Percentiles rank a stretch among this genome's conserved stretches.
These are phyloP conservation scores for Neltuma alba DNA, from an alignment of 306 rosid species.

Conservation along the genomic window DNA sequence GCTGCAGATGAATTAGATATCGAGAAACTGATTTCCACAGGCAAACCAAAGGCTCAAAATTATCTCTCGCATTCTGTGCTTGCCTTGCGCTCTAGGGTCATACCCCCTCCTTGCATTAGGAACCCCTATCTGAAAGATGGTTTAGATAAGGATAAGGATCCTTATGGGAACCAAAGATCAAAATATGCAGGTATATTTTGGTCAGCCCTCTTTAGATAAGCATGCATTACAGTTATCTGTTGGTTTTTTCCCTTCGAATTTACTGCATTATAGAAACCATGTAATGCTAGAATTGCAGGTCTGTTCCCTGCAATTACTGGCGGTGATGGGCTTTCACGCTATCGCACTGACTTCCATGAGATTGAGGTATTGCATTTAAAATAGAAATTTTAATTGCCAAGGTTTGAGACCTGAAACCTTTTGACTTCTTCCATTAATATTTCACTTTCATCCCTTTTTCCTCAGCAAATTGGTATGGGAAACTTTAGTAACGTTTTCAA, in stretches of 20 bases:
- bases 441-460: slow-evolving; percentile 20
- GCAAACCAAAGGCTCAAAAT: slow-evolving; percentile 46
- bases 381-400: not conserved
- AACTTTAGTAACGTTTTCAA: slow-evolving; percentile 81
- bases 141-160: slow-evolving; percentile 59
- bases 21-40: slow-evolving; percentile 43
- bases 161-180: slow-evolving; percentile 77
- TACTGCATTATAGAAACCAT: slow-evolving; percentile 7
- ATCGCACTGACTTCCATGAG: slow-evolving; percentile 84
- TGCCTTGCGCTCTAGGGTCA: slow-evolving; percentile 82
- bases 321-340: slow-evolving; percentile 85
- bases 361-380: slow-evolving; percentile 58
- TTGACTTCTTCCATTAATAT: not conserved
- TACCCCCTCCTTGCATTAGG: slow-evolving; percentile 93
- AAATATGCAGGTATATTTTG: slow-evolving; percentile 78
- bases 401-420: not conserved
- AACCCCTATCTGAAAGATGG: slow-evolving; percentile 80
- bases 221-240: not conserved
- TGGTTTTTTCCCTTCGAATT: not conserved
- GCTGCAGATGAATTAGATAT: slow-evolving; percentile 50
- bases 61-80: slow-evolving; percentile 83
- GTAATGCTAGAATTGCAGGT: slow-evolving; percentile 50
- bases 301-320: slow-evolving; percentile 55
- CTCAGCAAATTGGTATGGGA: slow-evolving; percentile 82
- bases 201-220: not conserved